Evolutionary conservation across 768 basidiomycete species (phyloP).

Genomic region (Sarcodon aspratus): DNA sequence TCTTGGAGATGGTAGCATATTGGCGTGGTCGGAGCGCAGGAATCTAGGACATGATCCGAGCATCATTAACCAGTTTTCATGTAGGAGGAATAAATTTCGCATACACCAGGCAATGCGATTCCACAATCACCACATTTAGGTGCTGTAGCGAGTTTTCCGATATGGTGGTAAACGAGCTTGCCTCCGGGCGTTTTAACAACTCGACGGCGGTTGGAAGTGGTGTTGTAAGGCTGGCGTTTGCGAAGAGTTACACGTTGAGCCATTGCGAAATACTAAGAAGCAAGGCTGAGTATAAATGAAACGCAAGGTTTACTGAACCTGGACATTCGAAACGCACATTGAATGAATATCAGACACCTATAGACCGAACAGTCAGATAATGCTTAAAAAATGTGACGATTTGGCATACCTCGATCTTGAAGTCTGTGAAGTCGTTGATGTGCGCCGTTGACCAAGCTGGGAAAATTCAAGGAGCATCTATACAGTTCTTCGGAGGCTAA

Average conservation of each 20-base stretch:
- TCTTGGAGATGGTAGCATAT: constrained; percentile 94
- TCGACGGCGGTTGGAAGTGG: constrained; percentile 89
- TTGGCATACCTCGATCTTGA: no score
- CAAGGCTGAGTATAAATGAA: no score
- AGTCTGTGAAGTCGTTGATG: no score
- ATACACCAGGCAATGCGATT: constrained; percentile 83
- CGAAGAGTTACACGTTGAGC: constrained; percentile 99
- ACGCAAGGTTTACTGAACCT: no score
- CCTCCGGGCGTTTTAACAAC: constrained; percentile 98
- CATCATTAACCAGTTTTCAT: background rate
- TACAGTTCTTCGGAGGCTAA: no score
- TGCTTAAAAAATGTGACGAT: no score
- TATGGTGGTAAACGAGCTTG: constrained; percentile 94
- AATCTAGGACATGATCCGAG: constrained; percentile 36
- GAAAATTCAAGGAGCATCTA: no score
- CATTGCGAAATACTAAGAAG: constrained; percentile 34
- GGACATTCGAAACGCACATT: no score
- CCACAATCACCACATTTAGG: constrained; percentile 99
- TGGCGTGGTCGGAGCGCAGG: constrained; percentile 92
- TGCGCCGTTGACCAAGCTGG: no score
- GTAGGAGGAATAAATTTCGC: constrained; percentile 17
- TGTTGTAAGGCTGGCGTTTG: constrained; percentile 98
- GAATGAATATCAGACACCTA: no score
- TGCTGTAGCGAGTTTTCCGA: constrained; percentile 85
- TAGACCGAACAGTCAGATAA: no score